Base-by-base conservation (phyloP, 805 yeast species). In the Barnettozyma wickerhamii region DNA sequence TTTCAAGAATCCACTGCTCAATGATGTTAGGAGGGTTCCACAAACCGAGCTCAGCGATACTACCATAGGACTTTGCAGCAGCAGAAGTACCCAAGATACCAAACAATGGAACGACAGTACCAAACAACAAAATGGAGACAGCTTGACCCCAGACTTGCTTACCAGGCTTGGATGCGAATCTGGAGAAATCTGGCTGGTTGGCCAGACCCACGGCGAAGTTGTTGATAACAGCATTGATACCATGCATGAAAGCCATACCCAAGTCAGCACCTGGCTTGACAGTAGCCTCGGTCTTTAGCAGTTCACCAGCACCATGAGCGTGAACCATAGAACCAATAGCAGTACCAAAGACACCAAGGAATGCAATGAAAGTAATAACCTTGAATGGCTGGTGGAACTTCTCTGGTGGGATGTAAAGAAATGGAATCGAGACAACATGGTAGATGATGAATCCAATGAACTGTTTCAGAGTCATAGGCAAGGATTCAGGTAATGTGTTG, bases 1-100 rank as follows among this genome's bases (percentile, higher is more conserved):
- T 52, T 32, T 68, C 63, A 9, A 58, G 41, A 42, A 73, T 32
- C 75, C 76, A 72, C 47, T 56, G 53, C 38, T 55, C 49, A 41
- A 64, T 58, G 35, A 70, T 59, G 33, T 61, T 63, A 43, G 65
- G 65, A 4, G 79, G 80, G 46, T 65, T 64, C 80, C 80, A 74
- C 31, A 68, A 48, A 37, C 51, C 49, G 24, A 50, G 35, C 17
- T 30, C 46, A 14, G 30, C 19, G 20, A 60, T 56, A 27, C 58
- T 60, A 19, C 71, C 72, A 43, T 64, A 69, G 6, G 63, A 50
- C n/a, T 60, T 60, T 19, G 59, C 45, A 20, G 70, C 58, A 3
- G 75, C 71, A 26, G 72, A 68, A 5, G 77, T 69, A 10, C 69
- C 63, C 30, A 73, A 42, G 20, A 71, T 49, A 10, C 77, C 77